Percentiles rank a stretch among this genome's conserved stretches.
These are phyloP conservation scores for Elaeis oleifera DNA, from an alignment of 202 grass and related monocot species.

Conservation along the genomic window DNA sequence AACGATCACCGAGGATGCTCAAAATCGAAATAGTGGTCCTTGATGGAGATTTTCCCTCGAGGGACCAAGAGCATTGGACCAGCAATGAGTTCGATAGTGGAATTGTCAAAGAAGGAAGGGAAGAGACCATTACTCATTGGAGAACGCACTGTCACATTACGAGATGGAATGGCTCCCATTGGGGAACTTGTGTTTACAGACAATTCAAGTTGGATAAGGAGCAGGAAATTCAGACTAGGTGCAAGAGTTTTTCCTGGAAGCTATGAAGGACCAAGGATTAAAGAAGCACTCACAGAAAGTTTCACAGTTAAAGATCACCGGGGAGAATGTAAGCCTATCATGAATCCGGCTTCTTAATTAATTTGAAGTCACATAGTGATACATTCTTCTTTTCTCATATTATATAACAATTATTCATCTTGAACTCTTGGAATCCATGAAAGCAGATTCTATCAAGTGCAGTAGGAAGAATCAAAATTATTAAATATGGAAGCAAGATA, in stretches of 20 bases:
- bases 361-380: too few relatives aligned
- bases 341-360: too few relatives aligned
- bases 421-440: too few relatives aligned
- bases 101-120: background rate
- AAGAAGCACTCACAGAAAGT: background rate
- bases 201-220: constrained; percentile 7
- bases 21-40: constrained; percentile 14
- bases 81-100: background rate
- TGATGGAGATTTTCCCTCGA: background rate
- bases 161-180: background rate
- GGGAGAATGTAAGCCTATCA: background rate
- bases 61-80: background rate
- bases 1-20: background rate
- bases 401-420: background rate
- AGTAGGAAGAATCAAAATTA: too few relatives aligned
- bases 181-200: constrained; percentile 9
- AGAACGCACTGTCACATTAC: background rate
- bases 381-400: background rate
- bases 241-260: background rate
- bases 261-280: constrained; percentile 1
- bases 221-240: constrained; percentile 1
- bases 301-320: constrained; percentile 4
- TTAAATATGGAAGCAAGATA: too few relatives aligned
- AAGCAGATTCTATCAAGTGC: too few relatives aligned
- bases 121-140: constrained; percentile 1